Base-by-base conservation (phyloP, 2,329 filamentous ascomycete species). In the Rhexocercosporidium sp. region DNA sequence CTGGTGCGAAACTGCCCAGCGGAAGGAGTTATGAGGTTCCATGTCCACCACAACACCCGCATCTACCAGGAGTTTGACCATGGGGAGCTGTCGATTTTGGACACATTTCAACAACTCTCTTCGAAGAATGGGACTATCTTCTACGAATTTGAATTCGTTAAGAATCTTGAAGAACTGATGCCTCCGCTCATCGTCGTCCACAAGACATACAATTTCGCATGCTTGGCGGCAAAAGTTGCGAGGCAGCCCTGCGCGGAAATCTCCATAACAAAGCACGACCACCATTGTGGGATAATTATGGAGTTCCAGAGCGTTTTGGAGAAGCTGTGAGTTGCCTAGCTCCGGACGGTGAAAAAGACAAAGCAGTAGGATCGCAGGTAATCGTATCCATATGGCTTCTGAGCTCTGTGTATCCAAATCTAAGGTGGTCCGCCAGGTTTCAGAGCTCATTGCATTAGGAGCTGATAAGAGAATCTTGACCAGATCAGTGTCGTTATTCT, bases 41-140 rank as follows among this genome's bases (percentile, higher is more conserved):
- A 54, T 41, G 27, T 65, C 63, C 34, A 65, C 41, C 20, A 27
- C 31, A 16, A 65, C 47, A 12, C 63, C 63, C 44, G 54, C 44
- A 6, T 60, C 31, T 27, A 25, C 63, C n/a, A 65, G 53, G 27
- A 65, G 54, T 61, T 61, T 60, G 56, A 65, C 51, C 54, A 65
- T 20, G 2, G 44, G 29, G n/a, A 61, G 46, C 9, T 53, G 63
- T 39, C 31, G 63, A 65, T 3, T 61, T 46, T 53, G 37, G 41
- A 65, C 63, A 22, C 34, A n/a, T 11, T 54, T 65, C 44, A 54
- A 20, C 20, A 65, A 22, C 25, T 65, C 63, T 51, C 54, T 1
- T 31, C 63, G 63, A 59, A 59, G 53, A 53, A 59, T 56, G 44
- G 41, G 29, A 46, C 54, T 53, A 29, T 65, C 63, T 16, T 22